Evolutionary conservation across 345 rosid species (phyloP), one percentile per base, ranked within the genome.

Genomic region (Salix arbutifolia): DNA sequence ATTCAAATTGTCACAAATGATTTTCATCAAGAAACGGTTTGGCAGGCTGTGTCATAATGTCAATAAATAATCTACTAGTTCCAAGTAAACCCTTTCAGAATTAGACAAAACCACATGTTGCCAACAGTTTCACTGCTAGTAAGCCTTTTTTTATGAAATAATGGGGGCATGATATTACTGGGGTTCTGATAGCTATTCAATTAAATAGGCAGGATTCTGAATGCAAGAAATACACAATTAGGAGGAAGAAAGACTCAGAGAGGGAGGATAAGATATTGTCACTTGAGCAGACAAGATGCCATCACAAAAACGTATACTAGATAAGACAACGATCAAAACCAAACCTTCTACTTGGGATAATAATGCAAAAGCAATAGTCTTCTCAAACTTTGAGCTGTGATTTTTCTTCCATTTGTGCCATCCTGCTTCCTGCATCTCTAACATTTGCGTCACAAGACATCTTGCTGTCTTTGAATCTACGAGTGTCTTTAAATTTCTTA

Each of bases 301-400:
- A 6, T 44, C 72, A 68, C 35, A 50, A 44, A 19, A 69, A 69
- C 7, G n/a, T 5, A 66, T 48, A 69, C 19, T 14, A 53, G 23
- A 53, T 21, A 53, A 53, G 23, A 11, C 21, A 53, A 19, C 25
- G 61, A 50, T 25, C 74, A 35, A 38, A 48, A 69, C 72, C 72
- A 83, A 53, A 92, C 99, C 97, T 88, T 97, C 78, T 31, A 96
- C 98, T 84, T 93, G 99, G 75, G 89, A 86, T 74, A 96, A 80
- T 77, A 96, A 84, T 31, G 98, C 96, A 65, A 86, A 87, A 74
- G 90, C 89, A 76, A 89, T 87, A 44, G 93, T 85, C 91, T 87
- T 93, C 74, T 96, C 98, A 78, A 96, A 96, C 87, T 92, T 93
- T 65, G 97, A 85, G 89, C 84, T 78, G 81, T 77, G 76, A 67